Conservation (phyloP, 179 eudicot genomes). For the Beta macrorhiza region DNA sequence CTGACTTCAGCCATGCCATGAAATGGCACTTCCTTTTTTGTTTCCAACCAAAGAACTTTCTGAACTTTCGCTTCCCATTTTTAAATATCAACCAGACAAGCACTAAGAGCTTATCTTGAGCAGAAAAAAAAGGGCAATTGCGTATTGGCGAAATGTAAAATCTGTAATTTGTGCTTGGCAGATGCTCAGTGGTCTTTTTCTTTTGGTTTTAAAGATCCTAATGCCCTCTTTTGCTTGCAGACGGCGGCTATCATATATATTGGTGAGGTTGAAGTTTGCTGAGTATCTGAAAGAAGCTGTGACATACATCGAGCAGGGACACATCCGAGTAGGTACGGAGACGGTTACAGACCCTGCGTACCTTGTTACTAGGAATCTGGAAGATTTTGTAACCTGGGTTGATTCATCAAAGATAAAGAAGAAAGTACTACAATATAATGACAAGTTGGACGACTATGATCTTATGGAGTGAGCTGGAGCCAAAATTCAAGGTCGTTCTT, state of each 20-base stretch:
- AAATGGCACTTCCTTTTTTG: too few species aligned
- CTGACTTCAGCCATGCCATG: too few species aligned
- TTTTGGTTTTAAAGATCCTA: not conserved
- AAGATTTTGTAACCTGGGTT: constrained; percentile 92
- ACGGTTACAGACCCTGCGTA: constrained; percentile 92
- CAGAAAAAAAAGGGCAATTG: not conserved
- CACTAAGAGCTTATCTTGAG: not conserved
- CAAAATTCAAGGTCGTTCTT: not conserved
- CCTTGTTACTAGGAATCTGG: constrained; percentile 93
- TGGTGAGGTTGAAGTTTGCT: constrained; percentile 67
- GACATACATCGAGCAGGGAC: constrained; percentile 93
- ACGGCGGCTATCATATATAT: constrained; percentile 59
- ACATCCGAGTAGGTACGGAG: constrained; percentile 88
- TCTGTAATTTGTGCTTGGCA: not conserved
- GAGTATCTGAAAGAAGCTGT: constrained; percentile 85
- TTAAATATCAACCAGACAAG: not conserved
- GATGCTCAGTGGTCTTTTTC: not conserved
- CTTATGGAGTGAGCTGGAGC: constrained; percentile 34
- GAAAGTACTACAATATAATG: constrained; percentile 71
- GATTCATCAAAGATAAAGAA: constrained; percentile 84
- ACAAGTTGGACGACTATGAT: constrained; percentile 86
- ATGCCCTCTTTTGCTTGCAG: constrained; percentile 38
- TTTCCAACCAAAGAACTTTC: too few species aligned
- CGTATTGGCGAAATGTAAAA: not conserved
- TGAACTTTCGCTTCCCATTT: too few species aligned